Base-by-base conservation (phyloP, 371 early-diverging fungal species). In the Mortierella sp. region DNA sequence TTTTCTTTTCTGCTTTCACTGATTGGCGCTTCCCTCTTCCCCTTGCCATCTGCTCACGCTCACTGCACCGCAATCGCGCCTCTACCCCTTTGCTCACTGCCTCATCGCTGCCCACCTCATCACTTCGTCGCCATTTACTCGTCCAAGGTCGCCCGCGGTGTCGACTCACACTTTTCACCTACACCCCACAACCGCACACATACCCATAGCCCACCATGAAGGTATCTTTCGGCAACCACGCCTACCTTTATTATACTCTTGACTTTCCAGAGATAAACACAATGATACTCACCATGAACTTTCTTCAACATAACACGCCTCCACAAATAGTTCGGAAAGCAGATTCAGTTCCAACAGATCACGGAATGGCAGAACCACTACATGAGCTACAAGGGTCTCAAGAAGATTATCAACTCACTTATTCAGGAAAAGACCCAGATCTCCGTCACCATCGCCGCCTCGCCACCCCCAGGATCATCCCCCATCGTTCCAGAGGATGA, bases 341-440 rank as follows among this genome's bases (percentile, higher is more conserved):
- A 96, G 89, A 97, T 98, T 80, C 96, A 96, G 90, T 93, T 94
- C 79, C 97, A 97, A 87, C 96, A 95, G 83, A 92, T 95, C 77
- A 92, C 96, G 73, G 98, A 98, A 91, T 98, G 98, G 98, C 94
- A 96, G 72, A 92, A 92, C 74, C 97, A 97, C 87, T 97, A 97
- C 85, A 91, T 98, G 90, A 97, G 95, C 91, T 96, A 96, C 90
- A 98, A 98, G 89, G 97, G 94, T 38, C 92, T 98, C 70, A 98
- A 98, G 88, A 98, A 98, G 90, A 96, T 98, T 78, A 98, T 98
- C 84, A 96, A 96, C 80, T 93, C 94, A 48, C 87, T 95, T 43
- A 88, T 83, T 71, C 77, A 88, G 74, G 87, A 87, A 70, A 87
- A 80, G 65, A 83, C 89, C 8, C 79, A 84, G 27, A 82, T 80